Evolutionary conservation across 2,329 filamentous ascomycete genomes (phyloP), one percentile per base, ranked within the genome.

Genomic region (Coniochaeta sp.): DNA sequence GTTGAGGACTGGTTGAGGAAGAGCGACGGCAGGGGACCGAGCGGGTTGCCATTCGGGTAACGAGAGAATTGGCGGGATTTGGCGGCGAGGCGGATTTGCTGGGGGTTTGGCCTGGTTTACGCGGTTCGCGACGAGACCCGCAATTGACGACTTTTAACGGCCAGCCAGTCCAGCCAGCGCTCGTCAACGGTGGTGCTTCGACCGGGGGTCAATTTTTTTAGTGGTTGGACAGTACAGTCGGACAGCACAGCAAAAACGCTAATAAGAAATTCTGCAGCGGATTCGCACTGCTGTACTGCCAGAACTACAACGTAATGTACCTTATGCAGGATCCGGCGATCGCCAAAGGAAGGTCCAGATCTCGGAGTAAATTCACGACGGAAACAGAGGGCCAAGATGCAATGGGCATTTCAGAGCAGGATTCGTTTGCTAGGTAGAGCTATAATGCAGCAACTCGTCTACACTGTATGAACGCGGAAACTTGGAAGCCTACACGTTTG

Each of bases 121-220:
- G 47, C 47, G 47, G 47, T 52, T 52, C 47, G 47, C 47, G 47
- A 52, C 47, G 47, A 31, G 47, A 52, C 47, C 47, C 47, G 47
- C 47, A 52, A 52, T 52, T 52, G 47, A 52, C 47, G 22, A 31
- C 16, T 31, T n/a, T n/a, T 26, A 47, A 47, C 43, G 43, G 43
- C 19, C 43, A 47, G 19, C 19, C 43, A 26, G 43, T n/a, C n/a
- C n/a, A n/a, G n/a, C n/a, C n/a, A n/a, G n/a, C n/a, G n/a, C n/a
- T n/a, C 19, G 19, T 26, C 43, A 47, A 24, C 19, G 38, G 17
- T n/a, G n/a, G n/a, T n/a, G 6, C 3, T 17, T 40, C 17, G 38
- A 40, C 38, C 38, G 38, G 38, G 38, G 34, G n/a, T n/a, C n/a
- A n/a, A n/a, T 31, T 9, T 5, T 5, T 31, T 31, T 31, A 31